Base-by-base conservation (phyloP, 805 yeast species). In the Starmerella tilneyi region DNA sequence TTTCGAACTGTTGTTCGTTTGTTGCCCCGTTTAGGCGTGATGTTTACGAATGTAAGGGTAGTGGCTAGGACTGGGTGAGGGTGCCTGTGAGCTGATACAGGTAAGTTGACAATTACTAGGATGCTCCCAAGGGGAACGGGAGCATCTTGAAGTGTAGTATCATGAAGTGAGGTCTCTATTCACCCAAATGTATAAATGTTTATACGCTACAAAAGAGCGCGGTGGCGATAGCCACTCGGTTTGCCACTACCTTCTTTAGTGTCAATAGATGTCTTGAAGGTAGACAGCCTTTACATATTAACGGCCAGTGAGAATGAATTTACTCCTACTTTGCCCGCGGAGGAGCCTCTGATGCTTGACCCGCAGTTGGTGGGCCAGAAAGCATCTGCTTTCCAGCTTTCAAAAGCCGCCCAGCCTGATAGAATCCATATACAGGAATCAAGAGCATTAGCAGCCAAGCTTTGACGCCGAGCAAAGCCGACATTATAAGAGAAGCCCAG, bases 391-490 rank as follows among this genome's bases (percentile, higher is more conserved):
- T 44, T 5, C 55, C 56, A 5, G 50, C 47, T 29, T 48, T 42
- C 21, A 56, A 39, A n/a, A 56, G 47, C 26, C 36, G 39, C 28
- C 46, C 41, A 9, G 50, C 54, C 45, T 56, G 54, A 44, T 50
- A 53, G 16, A 27, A 19, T 1, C 45, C 52, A 34, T 46, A 56
- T 1, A 33, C 34, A 5, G 60, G 60, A 8, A 55, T 41, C 9
- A 47, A 9, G n/a, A 65, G 46, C 52, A 69, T 71, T 29, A 78
- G 46, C 54, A 67, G 68, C 85, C 85, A 83, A 8, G 75, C 76
- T 56, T 70, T 69, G 58, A 74, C 74, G 5, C 86, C 86, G 29
- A 73, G 55, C 0, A 74, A 19, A 5, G 74, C 54, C 66, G 76
- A 72, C 42, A 79, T 61, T 1, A 79, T 44, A 51, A 77, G 76